Percentiles rank a stretch among this genome's conserved stretches.
phyloP scores from a whole-genome alignment of 805 yeast genomes.

The Helenozyma rhizophorensis region DNA sequence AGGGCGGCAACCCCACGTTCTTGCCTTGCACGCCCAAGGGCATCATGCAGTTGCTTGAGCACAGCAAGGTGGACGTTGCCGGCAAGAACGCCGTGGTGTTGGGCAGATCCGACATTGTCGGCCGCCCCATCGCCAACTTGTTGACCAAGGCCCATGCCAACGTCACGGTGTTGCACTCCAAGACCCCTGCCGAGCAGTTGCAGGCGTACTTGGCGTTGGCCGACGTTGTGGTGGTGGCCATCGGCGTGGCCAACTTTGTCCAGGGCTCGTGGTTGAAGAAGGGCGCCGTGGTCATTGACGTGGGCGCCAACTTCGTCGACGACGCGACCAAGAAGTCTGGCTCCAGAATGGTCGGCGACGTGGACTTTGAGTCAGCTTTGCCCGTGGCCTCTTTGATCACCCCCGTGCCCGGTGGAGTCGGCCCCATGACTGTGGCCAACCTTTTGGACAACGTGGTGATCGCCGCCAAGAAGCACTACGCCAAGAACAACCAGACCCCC shows the following conservation, averaged over 20 bases:
- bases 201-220: constrained; percentile 50
- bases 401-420: constrained; percentile 93
- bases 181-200: constrained; percentile 49
- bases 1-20: constrained; percentile 65
- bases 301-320: constrained; percentile 73
- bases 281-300: constrained; percentile 72
- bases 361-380: constrained; percentile 55
- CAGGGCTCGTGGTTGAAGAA: constrained; percentile 71
- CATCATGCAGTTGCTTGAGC: constrained; percentile 58
- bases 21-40: constrained; percentile 87
- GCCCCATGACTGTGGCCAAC: constrained; percentile 90
- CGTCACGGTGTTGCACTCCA: constrained; percentile 71
- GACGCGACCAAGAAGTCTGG: constrained; percentile 68
- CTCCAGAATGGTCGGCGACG: constrained; percentile 72
- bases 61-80: constrained; percentile 48
- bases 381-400: constrained; percentile 61
- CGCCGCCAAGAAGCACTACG: constrained; percentile 56
- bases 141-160: constrained; percentile 70
- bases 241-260: constrained; percentile 67
- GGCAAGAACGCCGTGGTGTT: constrained; percentile 80
- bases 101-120: constrained; percentile 85
- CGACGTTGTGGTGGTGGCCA: constrained; percentile 74
- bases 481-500: constrained; percentile 38
- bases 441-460: constrained; percentile 65
- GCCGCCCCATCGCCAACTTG: constrained; percentile 72